phyloP scores from a whole-genome alignment of 306 rosid species.

The Begonia fuchsioides region DNA sequence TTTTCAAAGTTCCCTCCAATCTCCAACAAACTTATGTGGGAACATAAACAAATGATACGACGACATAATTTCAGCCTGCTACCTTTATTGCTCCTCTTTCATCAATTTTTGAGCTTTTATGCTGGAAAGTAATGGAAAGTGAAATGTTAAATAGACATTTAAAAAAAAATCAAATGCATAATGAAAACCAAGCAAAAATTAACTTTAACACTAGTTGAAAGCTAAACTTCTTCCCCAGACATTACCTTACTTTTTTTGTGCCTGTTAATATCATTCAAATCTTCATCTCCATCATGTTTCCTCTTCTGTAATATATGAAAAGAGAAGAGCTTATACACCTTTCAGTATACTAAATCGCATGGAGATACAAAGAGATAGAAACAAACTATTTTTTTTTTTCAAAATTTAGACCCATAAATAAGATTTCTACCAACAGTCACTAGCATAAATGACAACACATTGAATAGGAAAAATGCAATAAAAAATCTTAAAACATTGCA shows the following conservation, averaged over 20 bases:
- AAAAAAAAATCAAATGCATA: constrained; percentile 1
- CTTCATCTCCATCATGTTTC: constrained; percentile 98
- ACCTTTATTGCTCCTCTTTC: constrained; percentile 78
- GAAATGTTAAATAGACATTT: constrained; percentile 12
- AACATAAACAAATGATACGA: constrained; percentile 33
- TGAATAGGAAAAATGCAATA: no score
- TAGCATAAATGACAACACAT: not conserved
- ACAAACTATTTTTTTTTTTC: not conserved
- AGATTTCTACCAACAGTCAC: no score
- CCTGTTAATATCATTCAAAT: constrained; percentile 65
- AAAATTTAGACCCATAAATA: not conserved
- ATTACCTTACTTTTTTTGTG: constrained; percentile 99
- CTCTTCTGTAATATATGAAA: not conserved
- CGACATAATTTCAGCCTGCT: constrained; percentile 54
- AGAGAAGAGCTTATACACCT: not conserved
- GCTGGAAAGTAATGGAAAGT: constrained; percentile 39
- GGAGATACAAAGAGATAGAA: not conserved
- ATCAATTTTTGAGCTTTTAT: constrained; percentile 77
- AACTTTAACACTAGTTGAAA: constrained; percentile 1
- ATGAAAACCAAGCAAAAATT: no score
- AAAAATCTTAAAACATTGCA: no score
- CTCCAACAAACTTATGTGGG: constrained; percentile 56
- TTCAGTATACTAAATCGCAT: no score
- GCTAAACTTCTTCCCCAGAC: constrained; percentile 9
- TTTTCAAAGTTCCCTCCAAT: constrained; percentile 45